phyloP scores from a whole-genome alignment of 2,329 filamentous ascomycete species.

The Microdochium paspali region DNA sequence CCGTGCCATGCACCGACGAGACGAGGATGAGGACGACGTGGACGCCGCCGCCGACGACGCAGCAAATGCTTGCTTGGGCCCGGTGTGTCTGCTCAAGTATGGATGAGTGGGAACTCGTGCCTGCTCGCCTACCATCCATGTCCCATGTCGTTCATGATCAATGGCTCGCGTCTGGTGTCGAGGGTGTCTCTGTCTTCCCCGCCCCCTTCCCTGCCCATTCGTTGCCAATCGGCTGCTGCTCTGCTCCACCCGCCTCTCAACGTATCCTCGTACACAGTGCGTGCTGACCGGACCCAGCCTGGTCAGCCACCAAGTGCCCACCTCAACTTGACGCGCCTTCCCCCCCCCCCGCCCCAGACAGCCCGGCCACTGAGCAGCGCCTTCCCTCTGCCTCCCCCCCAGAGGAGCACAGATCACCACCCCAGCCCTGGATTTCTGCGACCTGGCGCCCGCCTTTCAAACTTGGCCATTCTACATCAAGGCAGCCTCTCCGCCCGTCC shows the following conservation, averaged over 20 bases:
- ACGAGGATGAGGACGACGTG: too few relatives aligned
- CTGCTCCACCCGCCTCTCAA: background rate
- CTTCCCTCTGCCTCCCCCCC: background rate
- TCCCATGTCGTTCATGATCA: too few relatives aligned
- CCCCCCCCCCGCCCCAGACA: background rate
- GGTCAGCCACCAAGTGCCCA: too few relatives aligned
- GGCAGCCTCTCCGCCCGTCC: slow-evolving; percentile 31
- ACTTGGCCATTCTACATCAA: slow-evolving; percentile 24
- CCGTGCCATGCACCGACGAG: too few relatives aligned
- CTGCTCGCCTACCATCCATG: too few relatives aligned
- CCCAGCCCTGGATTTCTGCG: background rate
- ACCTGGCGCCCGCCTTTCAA: slow-evolving; percentile 1
- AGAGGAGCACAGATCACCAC: background rate
- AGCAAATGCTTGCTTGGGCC: too few relatives aligned
- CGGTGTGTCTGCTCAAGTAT: too few relatives aligned
- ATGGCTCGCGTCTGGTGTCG: too few relatives aligned
- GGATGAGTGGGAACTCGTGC: too few relatives aligned
- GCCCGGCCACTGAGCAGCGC: too few relatives aligned
- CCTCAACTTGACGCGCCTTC: background rate
- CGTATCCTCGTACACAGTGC: background rate
- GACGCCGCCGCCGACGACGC: too few relatives aligned
- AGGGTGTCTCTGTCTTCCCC: too few relatives aligned
- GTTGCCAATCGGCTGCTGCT: background rate
- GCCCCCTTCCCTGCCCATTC: background rate
- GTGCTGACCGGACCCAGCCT: background rate